Base-by-base conservation (phyloP, 805 yeast genomes). In the Millerozyma miso region DNA sequence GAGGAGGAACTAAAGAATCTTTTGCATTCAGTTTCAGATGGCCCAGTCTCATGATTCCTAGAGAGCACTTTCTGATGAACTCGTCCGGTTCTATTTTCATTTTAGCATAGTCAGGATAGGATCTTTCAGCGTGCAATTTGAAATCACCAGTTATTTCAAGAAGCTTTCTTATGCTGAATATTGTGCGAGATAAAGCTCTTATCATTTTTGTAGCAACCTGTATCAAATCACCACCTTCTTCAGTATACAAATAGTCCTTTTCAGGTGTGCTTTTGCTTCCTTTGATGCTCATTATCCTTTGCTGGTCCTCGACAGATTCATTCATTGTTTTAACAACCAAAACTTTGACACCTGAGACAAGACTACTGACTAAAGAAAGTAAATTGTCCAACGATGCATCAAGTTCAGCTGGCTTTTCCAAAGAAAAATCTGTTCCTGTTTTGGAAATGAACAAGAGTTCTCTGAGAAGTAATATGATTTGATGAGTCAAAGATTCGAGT, bases 141-240 rank as follows among this genome's bases (percentile, higher is more conserved):
- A 83, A 82, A 49, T 83, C 86, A n/a, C 85, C 85, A n/a, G 81
- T 75, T 15, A 78, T 56, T 7, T 76, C 69, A 23, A 83, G 57
- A 34, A 81, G 67, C 43, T 66, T 71, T 47, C 74, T 60, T 41
- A 83, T 80, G 7, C 79, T 76, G 1, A 61, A 53, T 16, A 80
- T 68, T 1, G 83, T 76, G 16, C 60, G 53, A 8, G 77, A 58
- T 18, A 81, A 78, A 1, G 80, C 66, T 37, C 73, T 70, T 18
- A 85, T 67, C 80, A 83, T 80, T 47, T 73, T 73, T 2, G 85
- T 73, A 1, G 84, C 76, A 35, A 79, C 73, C 31, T 75, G 73
- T 39, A 83, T 78, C 56, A 85, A 69, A 12, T 72, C 74, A 39
- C 81, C 81, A 15, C 91, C 91, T 57, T 85, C 89, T 34, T 69